phyloP scores from a whole-genome alignment of 2,329 filamentous ascomycete species.

The Trichoderma sp. region DNA sequence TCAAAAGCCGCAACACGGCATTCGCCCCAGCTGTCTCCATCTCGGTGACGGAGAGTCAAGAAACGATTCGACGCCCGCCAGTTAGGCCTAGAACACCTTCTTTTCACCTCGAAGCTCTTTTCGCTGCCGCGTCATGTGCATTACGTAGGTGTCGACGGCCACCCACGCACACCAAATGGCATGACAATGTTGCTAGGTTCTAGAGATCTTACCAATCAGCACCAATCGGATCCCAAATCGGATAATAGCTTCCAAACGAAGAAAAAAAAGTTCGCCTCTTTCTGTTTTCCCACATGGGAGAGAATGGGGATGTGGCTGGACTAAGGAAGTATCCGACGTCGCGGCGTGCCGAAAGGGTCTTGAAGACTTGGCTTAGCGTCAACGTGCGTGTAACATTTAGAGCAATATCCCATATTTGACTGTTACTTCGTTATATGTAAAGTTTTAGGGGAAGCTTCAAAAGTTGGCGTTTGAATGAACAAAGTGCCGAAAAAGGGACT shows the following conservation, averaged over 20 bases:
- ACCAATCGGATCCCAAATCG: not conserved
- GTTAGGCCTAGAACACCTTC: not conserved
- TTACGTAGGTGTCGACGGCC: slow-evolving; percentile 15
- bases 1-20: not conserved
- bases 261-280: not conserved
- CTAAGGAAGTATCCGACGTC: not conserved
- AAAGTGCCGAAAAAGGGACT: not conserved
- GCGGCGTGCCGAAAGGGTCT: not conserved
- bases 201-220: not conserved
- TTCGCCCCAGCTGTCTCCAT: not conserved
- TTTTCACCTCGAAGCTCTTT: not conserved
- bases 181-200: not conserved
- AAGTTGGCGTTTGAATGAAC: too few relatives aligned
- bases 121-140: slow-evolving; percentile 20
- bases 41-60: not conserved
- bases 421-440: too few relatives aligned
- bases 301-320: not conserved
- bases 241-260: not conserved
- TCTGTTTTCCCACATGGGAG: not conserved
- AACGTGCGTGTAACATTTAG: too few relatives aligned
- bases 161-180: slow-evolving; percentile 3
- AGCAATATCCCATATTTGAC: too few relatives aligned
- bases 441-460: too few relatives aligned
- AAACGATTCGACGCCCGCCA: not conserved
- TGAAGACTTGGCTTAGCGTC: not conserved